phyloP scores from a whole-genome alignment of 2,329 filamentous ascomycete genomes.

The Aspergillus felis region DNA sequence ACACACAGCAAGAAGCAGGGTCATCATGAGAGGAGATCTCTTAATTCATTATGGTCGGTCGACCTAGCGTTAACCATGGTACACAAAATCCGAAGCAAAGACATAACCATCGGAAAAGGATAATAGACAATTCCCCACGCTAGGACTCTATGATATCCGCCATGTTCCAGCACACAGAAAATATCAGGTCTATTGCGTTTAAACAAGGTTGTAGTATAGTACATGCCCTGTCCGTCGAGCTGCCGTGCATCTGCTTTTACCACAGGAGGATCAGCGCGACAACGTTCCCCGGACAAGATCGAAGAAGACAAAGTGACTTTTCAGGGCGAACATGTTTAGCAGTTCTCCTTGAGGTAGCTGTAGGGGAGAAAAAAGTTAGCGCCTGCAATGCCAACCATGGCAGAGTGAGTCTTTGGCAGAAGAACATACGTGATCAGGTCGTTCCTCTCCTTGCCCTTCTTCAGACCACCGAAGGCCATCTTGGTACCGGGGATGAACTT shows the following conservation, averaged over 20 bases:
- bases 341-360: conserved; percentile 38
- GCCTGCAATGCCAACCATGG: neutral
- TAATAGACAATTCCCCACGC: conserved; percentile 14
- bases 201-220: conserved; percentile 35
- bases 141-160: conserved; percentile 24
- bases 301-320: conserved; percentile 17
- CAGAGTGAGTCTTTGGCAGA: neutral
- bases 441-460: conserved; percentile 99
- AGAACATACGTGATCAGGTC: conserved; percentile 88
- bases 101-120: conserved; percentile 11
- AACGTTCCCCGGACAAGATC: conserved; percentile 15
- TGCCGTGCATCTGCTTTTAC: conserved; percentile 17
- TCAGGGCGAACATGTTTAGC: conserved; percentile 27
- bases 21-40: conserved; percentile 23
- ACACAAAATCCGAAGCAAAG: conserved; percentile 18
- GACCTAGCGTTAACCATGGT: conserved; percentile 22
- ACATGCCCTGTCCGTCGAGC: conserved; percentile 32
- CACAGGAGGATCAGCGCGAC: conserved; percentile 17
- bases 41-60: conserved; percentile 22
- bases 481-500: conserved; percentile 99
- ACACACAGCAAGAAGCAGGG: neutral
- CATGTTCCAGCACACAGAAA: conserved; percentile 20
- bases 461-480: conserved; percentile 99
- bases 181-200: conserved; percentile 32
- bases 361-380: conserved; percentile 16